phyloP scores from a whole-genome alignment of 2,329 filamentous ascomycete species.

The Clarireedia monteithiana region DNA sequence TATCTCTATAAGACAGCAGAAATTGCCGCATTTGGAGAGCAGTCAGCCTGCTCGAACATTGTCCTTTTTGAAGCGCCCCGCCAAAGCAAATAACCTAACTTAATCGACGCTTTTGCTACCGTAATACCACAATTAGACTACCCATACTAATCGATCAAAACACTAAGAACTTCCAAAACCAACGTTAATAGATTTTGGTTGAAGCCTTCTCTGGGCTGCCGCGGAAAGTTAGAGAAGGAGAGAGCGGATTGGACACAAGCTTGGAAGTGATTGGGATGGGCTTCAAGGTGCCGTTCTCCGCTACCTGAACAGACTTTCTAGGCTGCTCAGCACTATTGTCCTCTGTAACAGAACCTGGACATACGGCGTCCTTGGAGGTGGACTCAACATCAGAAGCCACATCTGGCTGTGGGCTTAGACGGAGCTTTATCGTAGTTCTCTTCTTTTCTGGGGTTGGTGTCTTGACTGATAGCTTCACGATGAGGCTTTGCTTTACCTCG shows the following conservation, averaged over 20 bases:
- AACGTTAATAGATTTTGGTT: conserved; percentile 20
- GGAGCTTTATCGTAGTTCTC: conserved; percentile 23
- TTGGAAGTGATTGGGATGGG: conserved; percentile 11
- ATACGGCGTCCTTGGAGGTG: conserved; percentile 5
- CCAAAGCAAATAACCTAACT: background rate
- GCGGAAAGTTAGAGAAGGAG: conserved; percentile 44
- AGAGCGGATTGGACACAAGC: conserved; percentile 8
- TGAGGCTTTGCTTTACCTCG: conserved; percentile 50
- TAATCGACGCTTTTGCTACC: background rate
- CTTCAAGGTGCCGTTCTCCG: conserved; percentile 7
- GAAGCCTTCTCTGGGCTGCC: conserved; percentile 53
- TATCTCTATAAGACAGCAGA: background rate
- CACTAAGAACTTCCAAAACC: conserved; percentile 13
- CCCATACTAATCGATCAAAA: background rate
- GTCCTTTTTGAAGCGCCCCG: background rate
- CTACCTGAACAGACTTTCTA: background rate
- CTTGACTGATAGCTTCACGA: conserved; percentile 62
- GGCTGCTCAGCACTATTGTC: background rate
- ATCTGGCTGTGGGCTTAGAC: conserved; percentile 12
- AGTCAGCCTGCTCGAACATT: background rate
- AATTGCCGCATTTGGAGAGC: background rate
- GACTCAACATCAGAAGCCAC: background rate
- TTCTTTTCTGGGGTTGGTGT: conserved; percentile 27
- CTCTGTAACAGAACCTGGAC: conserved; percentile 2
- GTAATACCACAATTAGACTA: background rate